These are phyloP conservation scores for Penicillium sp. DNA, from an alignment of 2,329 filamentous ascomycete genomes.

Conservation along the genomic window DNA sequence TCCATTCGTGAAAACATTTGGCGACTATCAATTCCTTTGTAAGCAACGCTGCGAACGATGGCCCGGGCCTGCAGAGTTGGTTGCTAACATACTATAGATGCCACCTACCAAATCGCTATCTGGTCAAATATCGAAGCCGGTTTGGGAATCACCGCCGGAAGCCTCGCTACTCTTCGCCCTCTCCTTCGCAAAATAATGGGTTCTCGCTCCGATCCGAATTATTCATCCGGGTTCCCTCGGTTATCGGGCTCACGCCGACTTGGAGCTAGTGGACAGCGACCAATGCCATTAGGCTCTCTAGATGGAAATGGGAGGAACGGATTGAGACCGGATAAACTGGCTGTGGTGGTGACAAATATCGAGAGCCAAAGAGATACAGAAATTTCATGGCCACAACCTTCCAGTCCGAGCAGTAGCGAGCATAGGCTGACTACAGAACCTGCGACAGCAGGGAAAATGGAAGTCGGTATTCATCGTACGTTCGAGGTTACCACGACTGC, in stretches of 20 bases:
- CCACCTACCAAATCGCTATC: constrained; percentile 50
- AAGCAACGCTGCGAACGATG: constrained; percentile 7
- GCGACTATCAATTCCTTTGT: constrained; percentile 43
- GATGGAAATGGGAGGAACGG: constrained; percentile 22
- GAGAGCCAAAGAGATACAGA: constrained; percentile 26
- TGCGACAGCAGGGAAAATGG: constrained; percentile 22
- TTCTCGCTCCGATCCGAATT: constrained; percentile 20
- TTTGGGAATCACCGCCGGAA: constrained; percentile 50
- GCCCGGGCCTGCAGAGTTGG: neutral
- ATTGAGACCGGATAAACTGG: constrained; percentile 35
- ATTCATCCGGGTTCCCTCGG: constrained; percentile 25
- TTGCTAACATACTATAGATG: constrained; percentile 27
- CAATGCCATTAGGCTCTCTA: constrained; percentile 32
- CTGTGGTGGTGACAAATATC: constrained; percentile 35
- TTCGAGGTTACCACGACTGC: constrained; percentile 33
- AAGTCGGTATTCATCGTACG: constrained; percentile 33
- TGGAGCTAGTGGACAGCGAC: constrained; percentile 20
- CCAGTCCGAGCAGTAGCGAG: constrained; percentile 32
- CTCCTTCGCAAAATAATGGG: constrained; percentile 44
- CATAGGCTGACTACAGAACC: constrained; percentile 30
- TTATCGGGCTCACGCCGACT: constrained; percentile 23
- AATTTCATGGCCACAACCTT: constrained; percentile 22
- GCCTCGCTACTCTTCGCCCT: constrained; percentile 54
- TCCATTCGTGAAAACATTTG: constrained; percentile 43
- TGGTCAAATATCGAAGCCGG: constrained; percentile 42